A percentile compares a stretch with the other conserved stretches of the same genome.
Evolutionary conservation across 331 rosid species (phyloP).

Genomic region (Arachis monticola): DNA sequence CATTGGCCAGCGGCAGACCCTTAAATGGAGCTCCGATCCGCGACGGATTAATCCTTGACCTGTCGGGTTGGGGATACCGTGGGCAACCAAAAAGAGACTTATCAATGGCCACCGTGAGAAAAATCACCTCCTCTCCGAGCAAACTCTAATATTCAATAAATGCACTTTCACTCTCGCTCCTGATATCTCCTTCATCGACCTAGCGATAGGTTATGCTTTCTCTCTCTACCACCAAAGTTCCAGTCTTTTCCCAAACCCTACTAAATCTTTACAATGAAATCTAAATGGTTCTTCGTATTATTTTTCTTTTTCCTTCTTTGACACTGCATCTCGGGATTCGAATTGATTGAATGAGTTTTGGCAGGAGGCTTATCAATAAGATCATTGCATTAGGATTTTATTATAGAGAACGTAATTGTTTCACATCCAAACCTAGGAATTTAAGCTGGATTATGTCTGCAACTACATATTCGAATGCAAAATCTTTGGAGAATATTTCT

Average conservation of each 20-base stretch:
- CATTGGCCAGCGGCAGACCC: too few relatives aligned
- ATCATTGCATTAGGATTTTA: constrained; percentile 84
- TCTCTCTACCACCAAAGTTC: constrained; percentile 12
- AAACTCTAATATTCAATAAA: constrained; percentile 61
- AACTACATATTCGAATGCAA: constrained; percentile 44
- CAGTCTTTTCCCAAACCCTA: constrained; percentile 13
- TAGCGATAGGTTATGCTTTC: constrained; percentile 67
- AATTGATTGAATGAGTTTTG: constrained; percentile 33
- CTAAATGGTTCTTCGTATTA: too few relatives aligned
- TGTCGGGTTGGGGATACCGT: too few relatives aligned
- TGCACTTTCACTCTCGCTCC: constrained; percentile 85
- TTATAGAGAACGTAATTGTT: constrained; percentile 85
- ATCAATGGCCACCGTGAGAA: constrained; percentile 66
- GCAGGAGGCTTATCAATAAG: constrained; percentile 89
- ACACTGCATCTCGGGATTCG: background rate
- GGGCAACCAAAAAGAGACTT: background rate
- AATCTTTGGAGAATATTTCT: constrained; percentile 39
- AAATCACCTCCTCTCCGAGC: constrained; percentile 50
- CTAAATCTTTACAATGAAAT: background rate
- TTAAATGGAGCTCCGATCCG: too few relatives aligned
- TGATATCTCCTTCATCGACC: constrained; percentile 82
- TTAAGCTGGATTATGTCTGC: constrained; percentile 86
- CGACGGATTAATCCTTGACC: too few relatives aligned
- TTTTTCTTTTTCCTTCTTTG: background rate
- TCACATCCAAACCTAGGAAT: constrained; percentile 77